Evolutionary conservation across 129 eudicot genomes (phyloP).

Genomic region (Flaveria linearis): DNA sequence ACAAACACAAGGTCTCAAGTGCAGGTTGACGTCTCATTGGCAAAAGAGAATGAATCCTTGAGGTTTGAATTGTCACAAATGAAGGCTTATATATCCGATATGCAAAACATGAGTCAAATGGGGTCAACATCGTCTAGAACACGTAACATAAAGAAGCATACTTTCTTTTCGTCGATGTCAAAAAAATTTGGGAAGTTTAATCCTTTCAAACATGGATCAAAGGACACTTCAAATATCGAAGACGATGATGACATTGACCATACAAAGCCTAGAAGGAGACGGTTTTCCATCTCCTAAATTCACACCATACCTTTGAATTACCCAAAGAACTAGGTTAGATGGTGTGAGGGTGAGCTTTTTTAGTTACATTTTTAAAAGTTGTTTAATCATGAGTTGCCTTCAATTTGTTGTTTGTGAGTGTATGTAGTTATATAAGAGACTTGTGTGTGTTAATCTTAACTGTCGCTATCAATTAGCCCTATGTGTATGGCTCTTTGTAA

Average conservation of each 20-base stretch:
- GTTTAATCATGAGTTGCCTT: neutral
- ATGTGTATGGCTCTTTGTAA: too few species aligned
- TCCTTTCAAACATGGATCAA: slow-evolving; percentile 83
- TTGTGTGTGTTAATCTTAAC: slow-evolving; percentile 15
- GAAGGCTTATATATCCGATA: slow-evolving; percentile 75
- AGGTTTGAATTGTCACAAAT: slow-evolving; percentile 71
- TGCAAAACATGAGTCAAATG: slow-evolving; percentile 42
- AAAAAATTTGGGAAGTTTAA: slow-evolving; percentile 80
- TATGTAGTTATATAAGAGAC: slow-evolving; percentile 17
- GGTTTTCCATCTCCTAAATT: slow-evolving; percentile 67
- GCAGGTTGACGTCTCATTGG: slow-evolving; percentile 68
- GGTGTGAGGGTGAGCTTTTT: slow-evolving; percentile 30
- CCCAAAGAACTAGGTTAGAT: slow-evolving; percentile 10
- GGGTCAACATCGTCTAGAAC: slow-evolving; percentile 42
- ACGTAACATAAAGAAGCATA: slow-evolving; percentile 36
- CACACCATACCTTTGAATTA: neutral
- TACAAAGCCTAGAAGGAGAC: slow-evolving; percentile 79
- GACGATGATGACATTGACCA: slow-evolving; percentile 57
- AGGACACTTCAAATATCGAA: slow-evolving; percentile 75
- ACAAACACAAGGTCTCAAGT: slow-evolving; percentile 52
- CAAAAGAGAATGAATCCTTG: slow-evolving; percentile 79
- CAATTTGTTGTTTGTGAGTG: neutral
- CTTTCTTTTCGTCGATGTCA: slow-evolving; percentile 81
- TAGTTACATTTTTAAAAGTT: too few species aligned
- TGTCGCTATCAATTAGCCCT: too few species aligned